Evolutionary conservation across 2,329 filamentous ascomycete species (phyloP).

Genomic region (Onygenales sp.): DNA sequence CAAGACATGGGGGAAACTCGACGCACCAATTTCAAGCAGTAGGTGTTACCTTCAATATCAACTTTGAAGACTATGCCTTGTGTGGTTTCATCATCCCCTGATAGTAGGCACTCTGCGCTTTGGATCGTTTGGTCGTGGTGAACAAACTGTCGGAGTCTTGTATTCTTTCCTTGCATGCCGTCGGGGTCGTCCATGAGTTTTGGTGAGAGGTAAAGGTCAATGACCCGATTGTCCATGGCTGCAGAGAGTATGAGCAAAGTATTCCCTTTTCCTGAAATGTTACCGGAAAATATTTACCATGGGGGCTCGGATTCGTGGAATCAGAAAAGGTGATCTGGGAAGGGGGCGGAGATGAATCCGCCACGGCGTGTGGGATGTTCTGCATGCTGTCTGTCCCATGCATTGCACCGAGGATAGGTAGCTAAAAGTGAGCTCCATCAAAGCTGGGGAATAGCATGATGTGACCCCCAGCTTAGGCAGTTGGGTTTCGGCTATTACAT

Average conservation of each 20-base stretch:
- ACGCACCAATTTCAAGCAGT: slow-evolving; percentile 1
- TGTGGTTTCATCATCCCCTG: not conserved
- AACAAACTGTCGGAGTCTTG: not conserved
- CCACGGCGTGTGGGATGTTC: not conserved
- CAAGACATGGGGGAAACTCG: not conserved
- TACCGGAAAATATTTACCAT: not conserved
- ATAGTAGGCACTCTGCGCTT: not conserved
- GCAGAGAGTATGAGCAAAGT: not conserved
- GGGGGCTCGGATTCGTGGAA: not conserved
- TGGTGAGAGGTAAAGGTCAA: not conserved
- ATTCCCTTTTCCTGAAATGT: not conserved
- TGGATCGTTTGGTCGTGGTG: not conserved
- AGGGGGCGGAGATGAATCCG: not conserved
- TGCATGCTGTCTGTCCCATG: too few species aligned
- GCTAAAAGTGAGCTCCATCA: too few species aligned
- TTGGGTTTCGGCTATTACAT: too few species aligned
- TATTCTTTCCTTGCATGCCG: not conserved
- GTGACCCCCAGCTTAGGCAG: too few species aligned
- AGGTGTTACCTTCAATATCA: not conserved
- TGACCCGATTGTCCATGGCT: not conserved
- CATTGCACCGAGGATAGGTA: too few species aligned
- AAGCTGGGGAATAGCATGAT: too few species aligned
- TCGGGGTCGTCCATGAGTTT: not conserved
- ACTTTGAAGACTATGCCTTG: not conserved
- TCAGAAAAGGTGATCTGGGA: not conserved